These are phyloP conservation scores for Hanseniaspora sp. DNA, from an alignment of 1,139 yeast species.

Conservation along the genomic window DNA sequence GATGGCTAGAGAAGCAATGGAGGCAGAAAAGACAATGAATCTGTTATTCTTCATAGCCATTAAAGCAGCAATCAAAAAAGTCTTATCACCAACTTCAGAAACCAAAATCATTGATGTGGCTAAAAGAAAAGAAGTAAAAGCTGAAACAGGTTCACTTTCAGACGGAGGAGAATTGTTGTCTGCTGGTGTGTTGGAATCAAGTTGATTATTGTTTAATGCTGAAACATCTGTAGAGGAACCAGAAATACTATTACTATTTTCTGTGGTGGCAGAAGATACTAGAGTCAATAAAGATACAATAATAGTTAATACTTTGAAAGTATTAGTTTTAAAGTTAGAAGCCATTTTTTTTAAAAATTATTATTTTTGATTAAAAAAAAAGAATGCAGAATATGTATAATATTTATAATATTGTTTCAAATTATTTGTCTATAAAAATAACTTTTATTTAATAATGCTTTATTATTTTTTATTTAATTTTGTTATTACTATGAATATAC, in stretches of 20 bases:
- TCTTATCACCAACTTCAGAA: constrained; percentile 93
- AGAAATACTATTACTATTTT: too few relatives aligned
- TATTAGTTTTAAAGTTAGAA: background rate
- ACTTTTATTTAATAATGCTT: too few relatives aligned
- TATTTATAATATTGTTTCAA: too few relatives aligned
- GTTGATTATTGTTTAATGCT: background rate
- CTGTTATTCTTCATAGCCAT: constrained; percentile 95
- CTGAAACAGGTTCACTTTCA: background rate
- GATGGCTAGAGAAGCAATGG: constrained; percentile 71
- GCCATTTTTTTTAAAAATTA: background rate
- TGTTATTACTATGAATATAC: too few relatives aligned
- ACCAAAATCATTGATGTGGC: constrained; percentile 77
- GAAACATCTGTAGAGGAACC: background rate
- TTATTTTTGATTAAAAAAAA: background rate
- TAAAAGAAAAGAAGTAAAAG: constrained; percentile 44
- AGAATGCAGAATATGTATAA: too few relatives aligned
- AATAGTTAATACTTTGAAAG: background rate
- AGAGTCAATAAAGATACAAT: background rate
- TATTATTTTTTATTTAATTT: too few relatives aligned
- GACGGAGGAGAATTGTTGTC: background rate
- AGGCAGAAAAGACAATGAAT: constrained; percentile 71
- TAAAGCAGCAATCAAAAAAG: constrained; percentile 88
- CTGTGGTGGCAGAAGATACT: background rate
- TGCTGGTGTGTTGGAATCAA: background rate
- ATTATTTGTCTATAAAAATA: too few relatives aligned